Conservation (phyloP, 169 alveolate genomes). For the Eimeria maxima region DNA sequence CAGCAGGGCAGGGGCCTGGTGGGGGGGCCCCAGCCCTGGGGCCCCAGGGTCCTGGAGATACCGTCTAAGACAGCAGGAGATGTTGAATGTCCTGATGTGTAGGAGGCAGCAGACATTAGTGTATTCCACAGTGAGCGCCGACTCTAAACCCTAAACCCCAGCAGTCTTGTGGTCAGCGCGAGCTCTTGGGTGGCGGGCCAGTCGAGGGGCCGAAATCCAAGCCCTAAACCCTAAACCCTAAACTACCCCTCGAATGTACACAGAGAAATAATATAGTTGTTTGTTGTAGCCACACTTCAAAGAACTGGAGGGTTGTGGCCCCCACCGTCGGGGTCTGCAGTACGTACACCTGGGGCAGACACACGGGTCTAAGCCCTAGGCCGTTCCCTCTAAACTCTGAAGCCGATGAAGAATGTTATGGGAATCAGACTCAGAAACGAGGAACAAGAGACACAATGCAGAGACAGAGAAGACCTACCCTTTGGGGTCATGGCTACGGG, state of each 20-base stretch:
- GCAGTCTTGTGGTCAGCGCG: not conserved
- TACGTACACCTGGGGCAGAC: conserved; percentile 41
- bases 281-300: not conserved
- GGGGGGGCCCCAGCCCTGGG: conserved; percentile 67
- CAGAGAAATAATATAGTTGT: not conserved
- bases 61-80: not conserved
- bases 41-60: conserved; percentile 42
- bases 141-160: conserved; percentile 63
- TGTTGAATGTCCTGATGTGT: not conserved
- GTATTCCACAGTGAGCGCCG: not conserved
- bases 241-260: not conserved
- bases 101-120: conserved; percentile 48
- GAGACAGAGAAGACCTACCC: not conserved
- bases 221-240: conserved; percentile 55
- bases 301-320: not conserved
- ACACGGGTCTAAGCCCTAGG: not conserved
- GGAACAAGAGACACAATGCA: conserved; percentile 3
- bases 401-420: not conserved
- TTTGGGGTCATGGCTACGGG: not conserved
- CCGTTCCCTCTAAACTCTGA: not conserved
- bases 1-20: conserved; percentile 11
- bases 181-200: not conserved
- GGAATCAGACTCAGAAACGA: not conserved
- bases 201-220: not conserved
- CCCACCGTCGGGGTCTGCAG: conserved; percentile 40